A percentile compares a stretch with the other conserved stretches of the same genome.
Conservation (phyloP, 805 yeast species). For the Brettanomyces naardenensis region DNA sequence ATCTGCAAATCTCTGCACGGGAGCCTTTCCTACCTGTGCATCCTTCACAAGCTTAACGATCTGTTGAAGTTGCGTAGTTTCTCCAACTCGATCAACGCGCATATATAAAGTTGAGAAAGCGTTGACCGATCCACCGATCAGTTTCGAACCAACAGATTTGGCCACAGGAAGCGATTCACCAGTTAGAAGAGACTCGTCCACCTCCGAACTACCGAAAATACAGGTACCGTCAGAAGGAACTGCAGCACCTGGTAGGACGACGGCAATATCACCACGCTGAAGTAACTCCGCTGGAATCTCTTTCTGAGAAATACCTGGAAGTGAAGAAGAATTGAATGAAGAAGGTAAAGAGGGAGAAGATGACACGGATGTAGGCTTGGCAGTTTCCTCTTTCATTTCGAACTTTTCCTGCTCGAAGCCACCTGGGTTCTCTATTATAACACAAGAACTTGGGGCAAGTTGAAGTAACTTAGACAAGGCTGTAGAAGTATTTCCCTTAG, state of each 20-base stretch:
- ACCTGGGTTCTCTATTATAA: slow-evolving; percentile 42
- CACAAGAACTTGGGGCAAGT: slow-evolving; percentile 71
- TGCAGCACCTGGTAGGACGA: slow-evolving; percentile 77
- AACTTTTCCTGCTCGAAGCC: slow-evolving; percentile 4
- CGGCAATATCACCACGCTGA: slow-evolving; percentile 69
- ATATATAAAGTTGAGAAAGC: slow-evolving; percentile 67
- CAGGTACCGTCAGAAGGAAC: slow-evolving; percentile 90
- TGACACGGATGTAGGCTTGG: too few species aligned
- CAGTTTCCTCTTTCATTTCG: too few species aligned
- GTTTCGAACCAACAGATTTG: slow-evolving; percentile 51
- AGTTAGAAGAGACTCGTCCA: slow-evolving; percentile 84
- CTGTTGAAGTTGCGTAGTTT: slow-evolving; percentile 78
- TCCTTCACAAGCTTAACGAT: slow-evolving; percentile 80
- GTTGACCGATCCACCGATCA: slow-evolving; percentile 90
- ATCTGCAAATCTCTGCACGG: slow-evolving; percentile 87
- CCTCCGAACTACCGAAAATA: slow-evolving; percentile 68
- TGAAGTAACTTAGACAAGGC: slow-evolving; percentile 78
- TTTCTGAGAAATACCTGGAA: slow-evolving; percentile 28
- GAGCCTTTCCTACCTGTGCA: slow-evolving; percentile 85
- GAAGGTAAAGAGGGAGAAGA: slow-evolving; percentile 8
- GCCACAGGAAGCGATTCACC: slow-evolving; percentile 82
- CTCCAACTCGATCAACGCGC: slow-evolving; percentile 64
- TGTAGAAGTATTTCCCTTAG: slow-evolving; percentile 88
- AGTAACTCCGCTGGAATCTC: slow-evolving; percentile 66
- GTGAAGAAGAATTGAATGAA: slow-evolving; percentile 6